Base-by-base conservation (phyloP, 2,329 filamentous ascomycete species). In the Colletotrichum sp. region DNA sequence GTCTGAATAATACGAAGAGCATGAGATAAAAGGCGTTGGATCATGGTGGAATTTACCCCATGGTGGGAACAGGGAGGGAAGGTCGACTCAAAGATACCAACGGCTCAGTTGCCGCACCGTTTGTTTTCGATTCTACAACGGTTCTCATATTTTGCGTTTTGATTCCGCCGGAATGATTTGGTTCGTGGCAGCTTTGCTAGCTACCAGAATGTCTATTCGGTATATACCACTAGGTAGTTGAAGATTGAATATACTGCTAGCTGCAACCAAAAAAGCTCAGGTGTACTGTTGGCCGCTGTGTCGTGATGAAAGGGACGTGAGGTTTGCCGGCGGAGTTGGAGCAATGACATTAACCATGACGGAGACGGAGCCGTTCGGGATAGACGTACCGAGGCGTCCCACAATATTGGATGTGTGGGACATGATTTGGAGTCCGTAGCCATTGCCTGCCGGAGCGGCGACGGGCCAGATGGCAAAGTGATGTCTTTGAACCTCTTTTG, bases 1-100 rank as follows among this genome's bases (percentile, higher is more conserved):
- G 72, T 71, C 72, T 60, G 28, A 66, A 71, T 34, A 69, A 72
- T 76, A 18, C 59, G 62, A 70, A 64, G 49, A 69, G 74, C 44
- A 74, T 63, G 72, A 68, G 39, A 72, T 63, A 36, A 49, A 34
- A 15, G 66, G 71, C 65, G 67, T 77, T 71, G 63, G 44, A 68
- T 26, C 18, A 74, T 69, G 63, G 63, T 34, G 28, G 65, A 44
- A 49, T 63, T 63, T 36, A 63, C 28, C 64, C 15, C 30, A 24
- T n/a, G 28, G 21, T 30, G 68, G 36, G 32, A 21, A 52, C 44
- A 55, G 55, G 66, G n/a, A 69, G 39, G 65, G 28, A 44, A 52
- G 36, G 30, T 49, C 63, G 67, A 52, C 62, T 77, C 55, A 75
- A 64, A 77, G 71, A 77, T 77, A 75, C 75, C 75, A 76, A 70